These are phyloP conservation scores for Chaetomium strumarium DNA, from an alignment of 2,329 filamentous ascomycete genomes.

Conservation along the genomic window DNA sequence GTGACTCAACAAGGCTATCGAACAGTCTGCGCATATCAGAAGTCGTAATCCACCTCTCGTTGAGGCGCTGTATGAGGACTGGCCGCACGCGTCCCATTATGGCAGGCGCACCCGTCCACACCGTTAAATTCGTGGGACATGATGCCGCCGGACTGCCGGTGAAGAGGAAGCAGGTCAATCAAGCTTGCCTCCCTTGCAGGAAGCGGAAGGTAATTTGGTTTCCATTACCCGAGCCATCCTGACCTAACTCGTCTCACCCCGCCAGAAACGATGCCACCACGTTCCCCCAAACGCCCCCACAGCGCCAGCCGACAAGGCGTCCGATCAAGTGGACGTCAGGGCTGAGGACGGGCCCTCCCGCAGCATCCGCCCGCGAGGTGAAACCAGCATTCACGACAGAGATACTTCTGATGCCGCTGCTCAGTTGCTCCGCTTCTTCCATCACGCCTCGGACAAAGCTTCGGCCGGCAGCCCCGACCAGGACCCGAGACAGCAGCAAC, in stretches of 20 bases:
- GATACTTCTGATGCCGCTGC: slow-evolving; percentile 20
- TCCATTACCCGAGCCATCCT: not conserved
- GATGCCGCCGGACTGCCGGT: slow-evolving; percentile 49
- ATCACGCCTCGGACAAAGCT: slow-evolving; percentile 15
- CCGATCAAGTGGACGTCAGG: no score
- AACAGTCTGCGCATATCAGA: no score
- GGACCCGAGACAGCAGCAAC: slow-evolving; percentile 4
- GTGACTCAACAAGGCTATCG: no score
- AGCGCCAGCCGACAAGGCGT: not conserved
- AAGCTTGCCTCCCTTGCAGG: slow-evolving; percentile 51
- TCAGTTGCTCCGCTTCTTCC: slow-evolving; percentile 22
- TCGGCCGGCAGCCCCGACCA: slow-evolving; percentile 15
- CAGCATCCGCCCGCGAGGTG: not conserved
- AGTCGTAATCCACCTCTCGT: no score
- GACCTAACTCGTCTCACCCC: not conserved
- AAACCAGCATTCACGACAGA: slow-evolving; percentile 2
- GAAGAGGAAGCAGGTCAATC: slow-evolving; percentile 54
- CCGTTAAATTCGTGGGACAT: slow-evolving; percentile 52
- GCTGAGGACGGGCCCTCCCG: not conserved
- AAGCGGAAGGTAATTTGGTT: slow-evolving; percentile 43
- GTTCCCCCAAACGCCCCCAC: not conserved
- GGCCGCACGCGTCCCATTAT: not conserved
- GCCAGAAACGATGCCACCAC: slow-evolving; percentile 12
- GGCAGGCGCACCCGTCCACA: slow-evolving; percentile 3
- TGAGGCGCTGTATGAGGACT: no score